phyloP scores from a whole-genome alignment of 345 rosid genomes.

The Erodium maritimum region DNA sequence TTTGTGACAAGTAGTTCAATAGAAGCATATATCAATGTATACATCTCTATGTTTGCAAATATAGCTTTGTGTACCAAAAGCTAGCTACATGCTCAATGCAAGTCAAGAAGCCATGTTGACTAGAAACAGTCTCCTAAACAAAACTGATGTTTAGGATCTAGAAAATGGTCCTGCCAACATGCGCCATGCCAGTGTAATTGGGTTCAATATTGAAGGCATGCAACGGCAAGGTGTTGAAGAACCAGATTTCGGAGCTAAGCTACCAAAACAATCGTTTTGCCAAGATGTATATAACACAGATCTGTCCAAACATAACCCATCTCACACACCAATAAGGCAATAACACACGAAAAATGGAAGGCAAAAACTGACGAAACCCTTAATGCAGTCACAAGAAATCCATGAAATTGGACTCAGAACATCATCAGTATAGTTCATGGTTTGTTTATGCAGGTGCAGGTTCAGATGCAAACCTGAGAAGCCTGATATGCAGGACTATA shows the following conservation, averaged over 20 bases:
- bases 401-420: too few species aligned
- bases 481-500: constrained; percentile 20
- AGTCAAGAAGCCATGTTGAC: background rate
- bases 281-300: background rate
- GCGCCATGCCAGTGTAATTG: too few species aligned
- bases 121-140: background rate
- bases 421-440: too few species aligned
- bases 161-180: too few species aligned
- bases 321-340: background rate
- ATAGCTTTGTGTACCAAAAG: too few species aligned
- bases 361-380: background rate
- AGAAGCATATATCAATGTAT: too few species aligned
- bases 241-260: background rate
- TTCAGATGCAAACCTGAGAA: constrained; percentile 39
- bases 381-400: background rate
- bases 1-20: too few species aligned
- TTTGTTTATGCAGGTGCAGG: background rate
- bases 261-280: too few species aligned
- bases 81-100: background rate
- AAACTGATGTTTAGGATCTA: too few species aligned
- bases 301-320: background rate
- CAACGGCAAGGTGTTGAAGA: background rate
- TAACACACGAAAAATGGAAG: background rate
- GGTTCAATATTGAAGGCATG: background rate
- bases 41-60: too few species aligned